phyloP scores from a whole-genome alignment of 1,284 basidiomycete species.

The Blastosporella zonata region DNA sequence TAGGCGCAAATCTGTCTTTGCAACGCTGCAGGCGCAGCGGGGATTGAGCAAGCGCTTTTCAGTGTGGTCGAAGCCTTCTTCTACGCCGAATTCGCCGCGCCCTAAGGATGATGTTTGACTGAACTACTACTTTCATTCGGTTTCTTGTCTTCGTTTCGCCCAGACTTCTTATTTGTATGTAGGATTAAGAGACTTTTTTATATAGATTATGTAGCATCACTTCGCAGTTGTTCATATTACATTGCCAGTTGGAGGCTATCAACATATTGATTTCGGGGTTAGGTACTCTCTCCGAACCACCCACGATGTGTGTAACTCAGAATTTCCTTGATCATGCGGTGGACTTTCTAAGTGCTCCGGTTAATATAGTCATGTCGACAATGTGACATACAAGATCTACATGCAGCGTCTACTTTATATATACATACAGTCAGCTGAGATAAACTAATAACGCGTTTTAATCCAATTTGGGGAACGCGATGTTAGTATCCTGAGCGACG shows the following conservation, averaged over 20 bases:
- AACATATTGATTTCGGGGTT: no score
- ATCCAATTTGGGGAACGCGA: slow-evolving; percentile 14
- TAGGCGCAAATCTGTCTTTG: slow-evolving; percentile 30
- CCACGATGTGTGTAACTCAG: no score
- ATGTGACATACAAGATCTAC: background rate
- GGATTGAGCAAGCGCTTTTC: slow-evolving; percentile 12
- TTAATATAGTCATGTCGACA: no score
- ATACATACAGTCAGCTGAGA: no score
- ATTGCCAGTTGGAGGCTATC: no score
- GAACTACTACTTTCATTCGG: no score
- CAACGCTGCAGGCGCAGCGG: slow-evolving; percentile 22
- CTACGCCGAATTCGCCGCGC: slow-evolving; percentile 7
- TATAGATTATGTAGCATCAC: background rate
- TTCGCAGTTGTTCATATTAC: background rate
- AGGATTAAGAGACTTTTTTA: background rate
- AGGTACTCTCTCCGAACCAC: no score
- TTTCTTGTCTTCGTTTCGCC: background rate
- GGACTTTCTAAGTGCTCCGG: no score
- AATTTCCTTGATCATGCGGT: no score
- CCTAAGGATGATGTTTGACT: background rate
- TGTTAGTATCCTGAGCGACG: slow-evolving; percentile 17
- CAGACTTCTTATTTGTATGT: background rate
- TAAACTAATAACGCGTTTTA: background rate
- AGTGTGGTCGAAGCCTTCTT: slow-evolving; percentile 6
- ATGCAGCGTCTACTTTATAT: no score